Conservation (phyloP, 805 yeast species). For the Citeromyces matritensis region DNA sequence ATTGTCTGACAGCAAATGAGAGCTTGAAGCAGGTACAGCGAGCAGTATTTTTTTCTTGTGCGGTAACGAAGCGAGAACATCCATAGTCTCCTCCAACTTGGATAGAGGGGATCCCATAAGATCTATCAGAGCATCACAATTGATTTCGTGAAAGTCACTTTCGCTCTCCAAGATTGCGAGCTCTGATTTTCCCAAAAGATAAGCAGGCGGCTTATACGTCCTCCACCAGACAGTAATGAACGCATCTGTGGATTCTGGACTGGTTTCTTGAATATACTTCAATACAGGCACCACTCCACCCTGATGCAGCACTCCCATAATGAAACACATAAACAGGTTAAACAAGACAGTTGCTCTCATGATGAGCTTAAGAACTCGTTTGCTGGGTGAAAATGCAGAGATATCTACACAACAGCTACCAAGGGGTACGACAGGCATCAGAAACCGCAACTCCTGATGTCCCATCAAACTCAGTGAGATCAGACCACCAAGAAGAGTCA, state of each 20-base stretch:
- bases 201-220: conserved; percentile 86
- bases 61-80: not conserved
- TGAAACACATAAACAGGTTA: conserved; percentile 37
- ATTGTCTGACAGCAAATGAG: no score
- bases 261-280: conserved; percentile 16
- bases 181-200: conserved; percentile 27
- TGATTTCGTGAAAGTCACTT: not conserved
- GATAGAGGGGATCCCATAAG: not conserved
- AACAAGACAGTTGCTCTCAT: conserved; percentile 43
- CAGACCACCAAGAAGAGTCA: conserved; percentile 50
- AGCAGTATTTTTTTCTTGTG: no score
- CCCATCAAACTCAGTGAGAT: conserved; percentile 53
- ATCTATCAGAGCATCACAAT: not conserved
- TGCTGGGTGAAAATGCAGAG: no score
- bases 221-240: conserved; percentile 74
- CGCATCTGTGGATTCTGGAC: conserved; percentile 7
- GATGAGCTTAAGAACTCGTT: conserved; percentile 9
- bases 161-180: not conserved
- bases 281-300: conserved; percentile 75
- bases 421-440: conserved; percentile 67
- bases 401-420: conserved; percentile 38
- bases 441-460: conserved; percentile 89
- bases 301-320: conserved; percentile 81
- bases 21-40: no score
- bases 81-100: not conserved